Base-by-base conservation (phyloP, 148 eudicot species). In the Beta vulgaris region DNA sequence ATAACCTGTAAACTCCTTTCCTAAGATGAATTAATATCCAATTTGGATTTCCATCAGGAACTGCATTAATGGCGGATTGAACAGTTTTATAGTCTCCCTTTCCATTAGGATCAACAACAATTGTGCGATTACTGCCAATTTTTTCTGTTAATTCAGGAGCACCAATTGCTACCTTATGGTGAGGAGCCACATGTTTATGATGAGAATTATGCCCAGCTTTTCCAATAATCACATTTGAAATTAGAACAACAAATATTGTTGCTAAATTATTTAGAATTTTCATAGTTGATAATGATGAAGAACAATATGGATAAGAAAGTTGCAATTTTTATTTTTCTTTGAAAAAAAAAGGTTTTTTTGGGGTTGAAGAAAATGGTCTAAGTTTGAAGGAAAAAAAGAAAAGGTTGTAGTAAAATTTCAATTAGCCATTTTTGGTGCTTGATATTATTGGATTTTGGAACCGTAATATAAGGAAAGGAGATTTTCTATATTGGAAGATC, bases 21-120 rank as follows among this genome's bases (percentile, higher is more conserved):
- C 80, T 84, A 37, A 94, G 77, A 84, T 90, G 91, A 61, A 94
- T 84, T 64, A 85, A 67, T 32, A 94, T 77, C 98, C 98, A 94
- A 29, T 88, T 73, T 35, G 88, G 60, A 77, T 94, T 91, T 4
- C 89, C 91, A 4, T 83, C 78, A 8, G 98, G 97, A 58, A 94
- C 87, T 0, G 91, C 81, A 82, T 94, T 85, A 68, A 94, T 78
- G 3, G 97, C 97, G 19, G 82, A 91, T 83, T 94, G 98, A 68
- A 94, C 77, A 15, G 89, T 86, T 77, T 83, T 88, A 68, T 85
- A 88, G 14, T 90, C 84, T 5, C 96, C 95, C 0, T 82, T 55
- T 12, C 98, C 98, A 32, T 87, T 73, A 14, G 79, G 49, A 83
- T 90, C 96, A 18, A 94, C 98, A 5, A 81, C 60, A 39, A 91